These are phyloP conservation scores for Diplotaxis tenuifolia DNA, from an alignment of 345 rosid genomes.

Conservation along the genomic window DNA sequence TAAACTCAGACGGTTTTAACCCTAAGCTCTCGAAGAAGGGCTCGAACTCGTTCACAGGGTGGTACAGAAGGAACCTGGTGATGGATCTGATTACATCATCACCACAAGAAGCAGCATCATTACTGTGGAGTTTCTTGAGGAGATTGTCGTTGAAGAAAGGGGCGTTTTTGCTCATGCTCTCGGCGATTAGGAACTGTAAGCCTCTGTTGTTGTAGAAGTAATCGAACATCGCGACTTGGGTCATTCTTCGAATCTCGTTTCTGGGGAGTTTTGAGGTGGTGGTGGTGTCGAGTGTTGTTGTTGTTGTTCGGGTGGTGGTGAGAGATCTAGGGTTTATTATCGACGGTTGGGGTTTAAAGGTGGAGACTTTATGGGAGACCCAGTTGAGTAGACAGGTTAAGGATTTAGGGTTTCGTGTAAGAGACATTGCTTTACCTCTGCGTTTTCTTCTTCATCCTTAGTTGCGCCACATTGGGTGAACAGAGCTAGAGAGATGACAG, in stretches of 20 bases:
- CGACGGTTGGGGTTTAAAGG: slow-evolving; percentile 14
- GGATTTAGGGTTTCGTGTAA: slow-evolving; percentile 36
- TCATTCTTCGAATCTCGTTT: slow-evolving; percentile 32
- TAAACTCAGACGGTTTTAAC: slow-evolving; percentile 48
- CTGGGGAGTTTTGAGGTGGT: not conserved
- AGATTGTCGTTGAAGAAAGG: slow-evolving; percentile 56
- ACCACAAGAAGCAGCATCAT: not conserved
- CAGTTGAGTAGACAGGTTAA: slow-evolving; percentile 42
- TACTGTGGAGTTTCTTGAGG: slow-evolving; percentile 36
- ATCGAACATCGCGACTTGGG: slow-evolving; percentile 63
- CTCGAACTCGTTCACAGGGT: slow-evolving; percentile 86
- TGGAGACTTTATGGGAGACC: slow-evolving; percentile 40
- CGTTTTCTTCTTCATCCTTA: not conserved
- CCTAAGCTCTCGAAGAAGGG: slow-evolving; percentile 88
- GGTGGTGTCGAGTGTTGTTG: not conserved
- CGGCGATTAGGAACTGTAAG: slow-evolving; percentile 59
- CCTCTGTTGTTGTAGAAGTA: slow-evolving; percentile 66
- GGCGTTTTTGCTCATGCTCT: slow-evolving; percentile 64
- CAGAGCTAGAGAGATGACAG: not conserved
- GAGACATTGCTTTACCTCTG: slow-evolving; percentile 3
- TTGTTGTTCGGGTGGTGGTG: slow-evolving; percentile 25
- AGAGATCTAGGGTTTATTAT: slow-evolving; percentile 47
- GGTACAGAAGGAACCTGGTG: slow-evolving; percentile 54
- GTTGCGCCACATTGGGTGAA: not conserved
- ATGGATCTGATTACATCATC: slow-evolving; percentile 34